A percentile compares a stretch with the other conserved stretches of the same genome.
phyloP scores from a whole-genome alignment of 2,329 filamentous ascomycete genomes.

The Aspergillus vadensis region DNA sequence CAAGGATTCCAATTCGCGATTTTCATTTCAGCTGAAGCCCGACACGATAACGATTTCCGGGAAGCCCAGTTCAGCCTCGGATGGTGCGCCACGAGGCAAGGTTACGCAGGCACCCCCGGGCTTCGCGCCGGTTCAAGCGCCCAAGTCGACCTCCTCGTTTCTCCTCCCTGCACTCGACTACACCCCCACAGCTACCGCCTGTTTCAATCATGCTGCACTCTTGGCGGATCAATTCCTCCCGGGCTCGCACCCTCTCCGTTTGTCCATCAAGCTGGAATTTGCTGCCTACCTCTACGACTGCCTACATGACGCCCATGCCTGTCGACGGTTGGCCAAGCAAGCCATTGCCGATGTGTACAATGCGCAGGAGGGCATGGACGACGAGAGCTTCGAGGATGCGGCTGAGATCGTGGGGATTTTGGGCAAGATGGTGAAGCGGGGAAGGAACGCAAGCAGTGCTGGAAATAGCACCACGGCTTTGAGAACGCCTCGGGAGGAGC shows the following conservation, averaged over 20 bases:
- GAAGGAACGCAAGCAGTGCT: conserved; percentile 46
- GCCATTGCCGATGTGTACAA: conserved; percentile 91
- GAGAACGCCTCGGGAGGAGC: conserved; percentile 28
- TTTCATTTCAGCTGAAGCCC: conserved; percentile 22
- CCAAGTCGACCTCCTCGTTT: conserved; percentile 64
- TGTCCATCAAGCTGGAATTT: conserved; percentile 91
- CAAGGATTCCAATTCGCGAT: conserved; percentile 16
- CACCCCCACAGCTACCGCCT: conserved; percentile 75
- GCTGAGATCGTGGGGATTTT: conserved; percentile 83
- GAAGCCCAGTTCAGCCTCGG: neutral
- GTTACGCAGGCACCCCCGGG: conserved; percentile 38
- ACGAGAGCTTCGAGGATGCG: conserved; percentile 92
- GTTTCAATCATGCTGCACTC: conserved; percentile 75
- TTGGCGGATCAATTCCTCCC: conserved; percentile 77
- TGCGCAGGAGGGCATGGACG: conserved; percentile 87
- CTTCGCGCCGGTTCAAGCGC: conserved; percentile 34
- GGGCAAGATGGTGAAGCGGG: conserved; percentile 84
- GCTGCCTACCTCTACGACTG: conserved; percentile 93
- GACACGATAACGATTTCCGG: conserved; percentile 19
- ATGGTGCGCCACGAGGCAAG: conserved; percentile 10
- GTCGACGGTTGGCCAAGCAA: conserved; percentile 73
- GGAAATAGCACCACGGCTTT: conserved; percentile 31
- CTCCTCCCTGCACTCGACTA: conserved; percentile 80
- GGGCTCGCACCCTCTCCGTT: conserved; percentile 83
- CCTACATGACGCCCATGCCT: conserved; percentile 75